Conservation (phyloP, 805 yeast genomes). For the Monosporozyma servazzii region DNA sequence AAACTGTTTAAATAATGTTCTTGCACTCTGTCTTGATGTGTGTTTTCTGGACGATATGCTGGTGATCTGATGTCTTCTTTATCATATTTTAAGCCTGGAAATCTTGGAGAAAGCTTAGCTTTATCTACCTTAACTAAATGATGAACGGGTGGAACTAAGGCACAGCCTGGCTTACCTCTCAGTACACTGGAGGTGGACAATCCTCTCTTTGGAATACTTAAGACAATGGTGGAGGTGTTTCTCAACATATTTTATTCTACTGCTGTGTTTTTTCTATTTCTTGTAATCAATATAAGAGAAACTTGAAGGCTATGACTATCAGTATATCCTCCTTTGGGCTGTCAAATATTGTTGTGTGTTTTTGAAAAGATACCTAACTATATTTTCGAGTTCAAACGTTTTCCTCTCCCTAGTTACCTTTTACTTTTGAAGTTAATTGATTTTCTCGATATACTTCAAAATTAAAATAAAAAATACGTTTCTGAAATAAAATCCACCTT, state of each 20-base stretch:
- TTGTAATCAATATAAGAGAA: background rate
- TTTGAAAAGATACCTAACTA: background rate
- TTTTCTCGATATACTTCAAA: background rate
- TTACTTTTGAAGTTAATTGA: background rate
- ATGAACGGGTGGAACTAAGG: conserved; percentile 85
- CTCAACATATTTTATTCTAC: background rate
- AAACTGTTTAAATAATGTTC: conserved; percentile 72
- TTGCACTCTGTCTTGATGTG: conserved; percentile 69
- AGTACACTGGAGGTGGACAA: conserved; percentile 29
- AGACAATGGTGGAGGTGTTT: background rate
- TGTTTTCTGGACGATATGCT: conserved; percentile 61
- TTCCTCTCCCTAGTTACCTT: background rate
- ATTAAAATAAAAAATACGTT: background rate
- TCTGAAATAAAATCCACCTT: background rate
- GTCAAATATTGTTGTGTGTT: background rate
- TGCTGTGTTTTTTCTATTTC: background rate
- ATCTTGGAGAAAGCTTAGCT: conserved; percentile 57
- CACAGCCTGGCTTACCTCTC: conserved; percentile 43
- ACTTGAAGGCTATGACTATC: background rate
- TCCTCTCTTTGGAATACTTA: conserved; percentile 4
- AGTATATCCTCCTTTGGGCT: background rate
- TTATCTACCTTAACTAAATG: conserved; percentile 75
- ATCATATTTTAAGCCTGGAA: conserved; percentile 55
- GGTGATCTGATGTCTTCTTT: conserved; percentile 75
- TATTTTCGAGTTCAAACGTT: background rate